A percentile compares a stretch with the other conserved stretches of the same genome.
Evolutionary conservation across 2,329 filamentous ascomycete genomes (phyloP).

Genomic region (Aureobasidium sp.): DNA sequence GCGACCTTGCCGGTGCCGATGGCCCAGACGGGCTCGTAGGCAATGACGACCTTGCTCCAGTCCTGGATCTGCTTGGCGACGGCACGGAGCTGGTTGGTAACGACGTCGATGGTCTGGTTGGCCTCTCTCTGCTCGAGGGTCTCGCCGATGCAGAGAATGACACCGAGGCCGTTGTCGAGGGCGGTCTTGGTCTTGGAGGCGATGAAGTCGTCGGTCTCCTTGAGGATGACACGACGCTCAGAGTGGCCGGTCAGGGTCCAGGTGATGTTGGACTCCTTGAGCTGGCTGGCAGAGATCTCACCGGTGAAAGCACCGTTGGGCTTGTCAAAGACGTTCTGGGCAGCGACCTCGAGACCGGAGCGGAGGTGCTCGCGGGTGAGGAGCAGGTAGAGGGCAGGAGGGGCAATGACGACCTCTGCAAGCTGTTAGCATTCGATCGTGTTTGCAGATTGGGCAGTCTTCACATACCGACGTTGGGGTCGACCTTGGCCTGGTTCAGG

Average conservation of each 20-base stretch:
- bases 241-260: slow-evolving; percentile 94
- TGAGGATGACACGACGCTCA: slow-evolving; percentile 82
- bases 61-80: slow-evolving; percentile 70
- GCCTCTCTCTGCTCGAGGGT: slow-evolving; percentile 16
- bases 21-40: slow-evolving; percentile 97
- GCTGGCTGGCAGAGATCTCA: slow-evolving; percentile 86
- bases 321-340: slow-evolving; percentile 97
- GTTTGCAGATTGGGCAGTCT: background rate
- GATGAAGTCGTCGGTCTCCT: slow-evolving; percentile 74
- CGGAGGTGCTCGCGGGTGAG: slow-evolving; percentile 72
- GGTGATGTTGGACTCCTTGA: slow-evolving; percentile 77
- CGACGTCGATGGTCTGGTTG: slow-evolving; percentile 69
- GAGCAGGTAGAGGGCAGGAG: slow-evolving; percentile 82
- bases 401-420: slow-evolving; percentile 87
- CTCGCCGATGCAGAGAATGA: slow-evolving; percentile 72
- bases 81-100: slow-evolving; percentile 76
- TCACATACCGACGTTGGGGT: slow-evolving; percentile 60
- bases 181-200: slow-evolving; percentile 92
- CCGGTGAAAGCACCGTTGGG: slow-evolving; percentile 60
- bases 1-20: slow-evolving; percentile 91
- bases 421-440: slow-evolving; percentile 15
- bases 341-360: slow-evolving; percentile 70
- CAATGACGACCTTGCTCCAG: slow-evolving; percentile 92
- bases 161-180: slow-evolving; percentile 73
- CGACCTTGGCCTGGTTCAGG: slow-evolving; percentile 77